These are phyloP conservation scores for Alnus glutinosa DNA, from an alignment of 306 rosid species.

Conservation along the genomic window DNA sequence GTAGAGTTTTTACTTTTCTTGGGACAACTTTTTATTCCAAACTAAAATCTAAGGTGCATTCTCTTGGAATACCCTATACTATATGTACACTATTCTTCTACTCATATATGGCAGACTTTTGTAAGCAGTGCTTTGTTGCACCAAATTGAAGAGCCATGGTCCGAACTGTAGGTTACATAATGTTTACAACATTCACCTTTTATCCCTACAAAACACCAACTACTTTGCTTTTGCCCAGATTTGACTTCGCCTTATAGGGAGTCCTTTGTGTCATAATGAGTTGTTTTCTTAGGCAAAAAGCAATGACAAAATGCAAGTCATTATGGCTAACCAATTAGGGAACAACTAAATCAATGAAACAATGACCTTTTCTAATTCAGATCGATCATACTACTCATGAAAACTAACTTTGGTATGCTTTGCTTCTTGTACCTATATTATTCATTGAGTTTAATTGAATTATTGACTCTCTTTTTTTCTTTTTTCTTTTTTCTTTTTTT, in stretches of 20 bases:
- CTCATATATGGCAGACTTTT: constrained; percentile 35
- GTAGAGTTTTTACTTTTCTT: neutral
- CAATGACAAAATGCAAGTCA: constrained; percentile 41
- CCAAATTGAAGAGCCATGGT: constrained; percentile 5
- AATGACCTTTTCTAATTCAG: neutral
- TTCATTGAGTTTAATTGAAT: constrained; percentile 15
- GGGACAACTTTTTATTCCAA: neutral
- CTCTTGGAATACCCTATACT: constrained; percentile 6
- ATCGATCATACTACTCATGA: too few species aligned
- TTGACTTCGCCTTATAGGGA: constrained; percentile 39
- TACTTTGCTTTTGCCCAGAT: constrained; percentile 38
- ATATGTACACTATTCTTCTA: neutral
- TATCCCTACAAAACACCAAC: constrained; percentile 30
- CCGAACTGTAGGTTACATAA: constrained; percentile 17
- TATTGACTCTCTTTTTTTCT: neutral
- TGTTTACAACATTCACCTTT: constrained; percentile 34
- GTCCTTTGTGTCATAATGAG: constrained; percentile 43
- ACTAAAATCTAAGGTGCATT: neutral
- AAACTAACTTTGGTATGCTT: neutral
- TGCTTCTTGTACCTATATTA: constrained; percentile 30
- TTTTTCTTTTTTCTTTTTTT: too few species aligned
- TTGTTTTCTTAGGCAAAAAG: constrained; percentile 50
- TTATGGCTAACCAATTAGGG: constrained; percentile 45
- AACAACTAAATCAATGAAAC: constrained; percentile 31
- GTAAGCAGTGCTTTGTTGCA: constrained; percentile 22